A percentile compares a stretch with the other conserved stretches of the same genome.
phyloP scores from a whole-genome alignment of 108 stramenopile species.

The Parmales sp. region DNA sequence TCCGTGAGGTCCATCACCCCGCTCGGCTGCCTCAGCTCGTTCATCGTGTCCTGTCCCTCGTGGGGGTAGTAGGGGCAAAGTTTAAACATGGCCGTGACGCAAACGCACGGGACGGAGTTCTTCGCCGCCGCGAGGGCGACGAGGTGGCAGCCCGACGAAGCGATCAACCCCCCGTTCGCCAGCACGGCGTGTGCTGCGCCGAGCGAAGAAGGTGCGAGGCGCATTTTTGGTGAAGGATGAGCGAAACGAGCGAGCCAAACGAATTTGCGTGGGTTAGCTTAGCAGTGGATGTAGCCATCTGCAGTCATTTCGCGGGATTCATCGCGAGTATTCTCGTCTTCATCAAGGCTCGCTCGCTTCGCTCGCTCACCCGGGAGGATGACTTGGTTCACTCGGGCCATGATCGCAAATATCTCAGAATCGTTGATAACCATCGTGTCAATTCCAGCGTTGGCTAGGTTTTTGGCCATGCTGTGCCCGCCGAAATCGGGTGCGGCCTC shows the following conservation, averaged over 20 bases:
- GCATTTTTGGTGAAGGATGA: no score
- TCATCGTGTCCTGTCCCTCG: constrained; percentile 86
- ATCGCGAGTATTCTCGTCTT: no score
- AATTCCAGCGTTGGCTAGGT: constrained; percentile 71
- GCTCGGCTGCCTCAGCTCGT: constrained; percentile 68
- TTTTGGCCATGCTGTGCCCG: constrained; percentile 72
- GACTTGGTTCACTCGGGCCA: constrained; percentile 92
- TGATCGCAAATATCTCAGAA: constrained; percentile 56
- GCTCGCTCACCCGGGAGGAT: no score
- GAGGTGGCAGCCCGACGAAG: constrained; percentile 74
- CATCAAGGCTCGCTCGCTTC: no score
- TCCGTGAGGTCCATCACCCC: constrained; percentile 50
- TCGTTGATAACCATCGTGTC: constrained; percentile 64
- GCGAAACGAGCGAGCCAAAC: no score
- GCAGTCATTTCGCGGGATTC: no score
- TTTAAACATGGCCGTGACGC: constrained; percentile 88
- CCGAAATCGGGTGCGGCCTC: constrained; percentile 78
- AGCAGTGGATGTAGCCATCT: no score
- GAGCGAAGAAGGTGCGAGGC: no score
- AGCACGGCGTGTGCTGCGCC: constrained; percentile 92
- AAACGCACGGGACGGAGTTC: constrained; percentile 85
- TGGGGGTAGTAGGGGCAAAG: constrained; percentile 94
- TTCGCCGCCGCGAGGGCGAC: constrained; percentile 84
- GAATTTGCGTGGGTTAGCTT: no score
- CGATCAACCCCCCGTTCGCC: constrained; percentile 92